phyloP scores from a whole-genome alignment of 257 asterid species.

The Ballota nigra region DNA sequence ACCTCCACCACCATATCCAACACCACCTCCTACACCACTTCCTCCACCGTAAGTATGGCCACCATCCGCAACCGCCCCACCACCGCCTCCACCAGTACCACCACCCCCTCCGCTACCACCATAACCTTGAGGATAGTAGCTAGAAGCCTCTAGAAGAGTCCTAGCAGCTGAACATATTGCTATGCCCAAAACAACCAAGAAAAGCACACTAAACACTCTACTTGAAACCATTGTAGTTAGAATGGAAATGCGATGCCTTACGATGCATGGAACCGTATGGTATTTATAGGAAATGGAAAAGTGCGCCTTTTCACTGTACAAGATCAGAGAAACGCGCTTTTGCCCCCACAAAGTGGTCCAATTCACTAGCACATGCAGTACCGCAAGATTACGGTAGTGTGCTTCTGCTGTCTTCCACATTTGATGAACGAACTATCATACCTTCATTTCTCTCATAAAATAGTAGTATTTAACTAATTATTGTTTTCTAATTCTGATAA shows the following conservation, averaged over 20 bases:
- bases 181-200: constrained; percentile 41
- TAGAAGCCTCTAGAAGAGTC: constrained; percentile 45
- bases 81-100: constrained; percentile 47
- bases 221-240: constrained; percentile 29
- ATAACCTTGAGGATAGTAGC: constrained; percentile 20
- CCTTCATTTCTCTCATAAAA: not conserved
- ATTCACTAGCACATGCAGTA: constrained; percentile 27
- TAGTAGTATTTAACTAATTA: too few species aligned
- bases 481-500: not conserved
- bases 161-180: constrained; percentile 58
- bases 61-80: constrained; percentile 40
- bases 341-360: constrained; percentile 64
- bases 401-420: constrained; percentile 73
- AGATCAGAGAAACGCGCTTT: constrained; percentile 28
- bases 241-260: constrained; percentile 14
- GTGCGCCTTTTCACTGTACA: constrained; percentile 36
- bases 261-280: constrained; percentile 30
- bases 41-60: constrained; percentile 39
- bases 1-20: constrained; percentile 33
- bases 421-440: constrained; percentile 17
- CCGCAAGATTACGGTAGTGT: constrained; percentile 56
- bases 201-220: constrained; percentile 28
- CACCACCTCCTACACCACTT: constrained; percentile 35
- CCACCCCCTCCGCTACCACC: constrained; percentile 42
- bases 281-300: constrained; percentile 45